Conservation (phyloP, 164 flowering plant species). For the Vitis riparia region DNA sequence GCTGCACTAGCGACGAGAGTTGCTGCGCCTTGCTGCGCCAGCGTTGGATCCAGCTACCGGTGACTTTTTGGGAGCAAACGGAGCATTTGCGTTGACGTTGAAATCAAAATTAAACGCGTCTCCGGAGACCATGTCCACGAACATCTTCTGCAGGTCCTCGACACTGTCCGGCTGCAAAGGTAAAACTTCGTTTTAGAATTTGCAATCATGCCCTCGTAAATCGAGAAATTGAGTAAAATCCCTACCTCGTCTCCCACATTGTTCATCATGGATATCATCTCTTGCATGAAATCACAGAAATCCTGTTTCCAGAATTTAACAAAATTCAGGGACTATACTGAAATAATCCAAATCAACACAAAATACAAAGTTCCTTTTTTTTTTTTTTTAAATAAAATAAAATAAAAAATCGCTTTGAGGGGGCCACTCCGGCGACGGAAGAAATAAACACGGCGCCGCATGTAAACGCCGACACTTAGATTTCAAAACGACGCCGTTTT, state of each 20-base stretch:
- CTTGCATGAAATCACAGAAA: slow-evolving; percentile 81
- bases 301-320: slow-evolving; percentile 41
- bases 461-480: no score
- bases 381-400: no score
- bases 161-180: slow-evolving; percentile 56
- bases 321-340: not conserved
- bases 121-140: slow-evolving; percentile 70
- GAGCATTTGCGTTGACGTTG: slow-evolving; percentile 14
- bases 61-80: slow-evolving; percentile 39
- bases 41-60: slow-evolving; percentile 24
- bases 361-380: not conserved
- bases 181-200: not conserved
- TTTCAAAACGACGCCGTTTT: no score
- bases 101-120: slow-evolving; percentile 25
- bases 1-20: slow-evolving; percentile 9
- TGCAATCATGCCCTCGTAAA: not conserved
- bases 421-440: no score
- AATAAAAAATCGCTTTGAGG: no score
- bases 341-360: not conserved
- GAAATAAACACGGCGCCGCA: no score
- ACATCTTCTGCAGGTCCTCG: slow-evolving; percentile 89
- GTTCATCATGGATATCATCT: slow-evolving; percentile 83
- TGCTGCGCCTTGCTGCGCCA: slow-evolving; percentile 16
- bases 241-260: slow-evolving; percentile 63
- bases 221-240: not conserved